Conservation (phyloP, 805 yeast genomes). For the Myxozyma neglecta region DNA sequence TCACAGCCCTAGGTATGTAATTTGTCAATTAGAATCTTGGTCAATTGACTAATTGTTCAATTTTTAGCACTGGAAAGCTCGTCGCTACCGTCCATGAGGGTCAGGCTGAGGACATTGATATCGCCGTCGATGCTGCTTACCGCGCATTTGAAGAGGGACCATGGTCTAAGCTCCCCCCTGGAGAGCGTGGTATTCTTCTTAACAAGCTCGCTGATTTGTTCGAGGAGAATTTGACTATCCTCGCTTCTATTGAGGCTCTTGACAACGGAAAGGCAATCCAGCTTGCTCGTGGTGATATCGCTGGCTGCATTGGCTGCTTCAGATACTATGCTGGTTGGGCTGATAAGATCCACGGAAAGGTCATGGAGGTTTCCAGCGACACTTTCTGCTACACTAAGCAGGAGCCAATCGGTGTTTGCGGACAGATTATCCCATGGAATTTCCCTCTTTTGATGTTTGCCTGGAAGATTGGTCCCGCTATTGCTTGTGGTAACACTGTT, state of each 20-base stretch:
- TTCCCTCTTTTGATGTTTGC: constrained; percentile 92
- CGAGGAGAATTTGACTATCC: constrained; percentile 66
- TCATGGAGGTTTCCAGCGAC: constrained; percentile 69
- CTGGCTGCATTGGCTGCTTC: constrained; percentile 63
- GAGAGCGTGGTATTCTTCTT: constrained; percentile 61
- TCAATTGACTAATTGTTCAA: not conserved
- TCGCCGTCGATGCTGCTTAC: constrained; percentile 83
- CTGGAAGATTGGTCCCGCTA: constrained; percentile 93
- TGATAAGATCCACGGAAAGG: constrained; percentile 77
- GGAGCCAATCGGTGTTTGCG: constrained; percentile 94
- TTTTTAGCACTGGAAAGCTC: constrained; percentile 54
- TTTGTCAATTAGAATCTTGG: not conserved
- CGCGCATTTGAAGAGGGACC: constrained; percentile 62
- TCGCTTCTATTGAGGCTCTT: constrained; percentile 79
- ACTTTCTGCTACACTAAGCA: constrained; percentile 78
- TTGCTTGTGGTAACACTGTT: constrained; percentile 86
- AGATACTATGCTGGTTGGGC: constrained; percentile 91
- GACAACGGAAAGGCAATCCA: constrained; percentile 86
- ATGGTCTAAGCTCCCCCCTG: constrained; percentile 74
- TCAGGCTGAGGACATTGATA: constrained; percentile 71
- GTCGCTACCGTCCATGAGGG: constrained; percentile 74
- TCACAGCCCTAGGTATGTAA: constrained; percentile 38
- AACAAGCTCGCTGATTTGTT: constrained; percentile 73
- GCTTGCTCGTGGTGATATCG: constrained; percentile 66
- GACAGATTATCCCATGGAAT: constrained; percentile 96